These are phyloP conservation scores for Yamadazyma scolyti DNA, from an alignment of 805 yeast genomes.

Conservation along the genomic window DNA sequence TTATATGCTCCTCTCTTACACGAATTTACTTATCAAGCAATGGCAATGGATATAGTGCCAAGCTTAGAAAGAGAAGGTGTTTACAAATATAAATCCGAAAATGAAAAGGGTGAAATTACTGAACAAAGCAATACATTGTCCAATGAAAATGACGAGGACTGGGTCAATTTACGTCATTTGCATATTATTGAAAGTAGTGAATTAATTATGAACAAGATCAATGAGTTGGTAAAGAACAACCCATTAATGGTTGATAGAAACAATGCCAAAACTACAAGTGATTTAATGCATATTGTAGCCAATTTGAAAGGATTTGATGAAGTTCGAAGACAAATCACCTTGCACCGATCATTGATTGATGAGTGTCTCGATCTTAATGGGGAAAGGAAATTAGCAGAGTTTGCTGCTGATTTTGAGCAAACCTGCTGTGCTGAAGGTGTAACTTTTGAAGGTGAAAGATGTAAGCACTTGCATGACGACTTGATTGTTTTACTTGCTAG, in stretches of 20 bases:
- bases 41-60: slow-evolving; percentile 72
- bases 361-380: slow-evolving; percentile 62
- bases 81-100: slow-evolving; percentile 54
- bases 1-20: slow-evolving; percentile 80
- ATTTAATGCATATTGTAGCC: slow-evolving; percentile 72
- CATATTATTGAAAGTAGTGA: slow-evolving; percentile 77
- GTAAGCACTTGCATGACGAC: slow-evolving; percentile 57
- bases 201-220: slow-evolving; percentile 51
- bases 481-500: slow-evolving; percentile 53
- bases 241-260: slow-evolving; percentile 71
- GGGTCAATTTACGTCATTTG: slow-evolving; percentile 66
- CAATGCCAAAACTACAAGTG: slow-evolving; percentile 62
- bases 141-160: slow-evolving; percentile 66
- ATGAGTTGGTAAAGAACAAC: slow-evolving; percentile 65
- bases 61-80: slow-evolving; percentile 38
- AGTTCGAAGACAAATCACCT: slow-evolving; percentile 55
- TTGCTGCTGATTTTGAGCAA: slow-evolving; percentile 82
- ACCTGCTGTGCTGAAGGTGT: slow-evolving; percentile 70
- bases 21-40: slow-evolving; percentile 87
- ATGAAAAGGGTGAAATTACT: slow-evolving; percentile 40
- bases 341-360: slow-evolving; percentile 61
- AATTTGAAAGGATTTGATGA: slow-evolving; percentile 64
- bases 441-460: slow-evolving; percentile 62
- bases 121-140: slow-evolving; percentile 39
- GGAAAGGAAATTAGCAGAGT: slow-evolving; percentile 56